Evolutionary conservation across 352 stramenopile genomes (phyloP), one percentile per base, ranked within the genome.

Genomic region (Globisporangium cederbergense): DNA sequence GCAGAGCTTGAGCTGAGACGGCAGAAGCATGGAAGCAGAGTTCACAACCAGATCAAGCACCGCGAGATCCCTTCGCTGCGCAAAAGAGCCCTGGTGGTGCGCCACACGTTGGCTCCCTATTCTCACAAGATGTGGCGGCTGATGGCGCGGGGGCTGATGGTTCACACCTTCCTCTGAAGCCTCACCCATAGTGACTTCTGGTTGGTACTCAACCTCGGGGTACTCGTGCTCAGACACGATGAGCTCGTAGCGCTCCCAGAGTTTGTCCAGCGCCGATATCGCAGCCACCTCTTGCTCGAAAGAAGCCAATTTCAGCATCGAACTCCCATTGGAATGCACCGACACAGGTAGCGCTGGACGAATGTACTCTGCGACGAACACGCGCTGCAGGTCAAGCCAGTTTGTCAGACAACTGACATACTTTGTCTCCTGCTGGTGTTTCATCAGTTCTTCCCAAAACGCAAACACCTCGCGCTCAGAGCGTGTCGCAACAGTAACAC

Each of bases 371-470:
- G 68, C 64, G 4, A 81, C 47, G 34, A 67, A 83, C 2, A 83
- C 61, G 4, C 65, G 58, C 34, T 83, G 76, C 18, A 79, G 46
- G 5, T 75, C 64, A n/a, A 83, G 22, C 45, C 78, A 68, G 16
- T 54, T 22, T 6, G 34, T 25, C 38, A 71, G 42, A 11, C 30
- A 42, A 3, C 55, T 36, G 43, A 77, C 51, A 32, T 70, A 60
- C 32, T 36, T 43, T 22, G 58, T 25, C 7, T 79, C 25, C 4
- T 71, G 64, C 38, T 72, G 61, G n/a, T 38, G 55, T 14, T 30
- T 54, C 9, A 9, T 13, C 9, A 71, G 60, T 10, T 51, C 46
- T n/a, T 60, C 28, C 61, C 61, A 68, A 20, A 71, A 68, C n/a
- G 65, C 45, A 38, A 38, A 46, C 9, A 59, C 28, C 42, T 64